These are phyloP conservation scores for Polygonum aviculare DNA, from an alignment of 148 eudicot species.

Conservation along the genomic window DNA sequence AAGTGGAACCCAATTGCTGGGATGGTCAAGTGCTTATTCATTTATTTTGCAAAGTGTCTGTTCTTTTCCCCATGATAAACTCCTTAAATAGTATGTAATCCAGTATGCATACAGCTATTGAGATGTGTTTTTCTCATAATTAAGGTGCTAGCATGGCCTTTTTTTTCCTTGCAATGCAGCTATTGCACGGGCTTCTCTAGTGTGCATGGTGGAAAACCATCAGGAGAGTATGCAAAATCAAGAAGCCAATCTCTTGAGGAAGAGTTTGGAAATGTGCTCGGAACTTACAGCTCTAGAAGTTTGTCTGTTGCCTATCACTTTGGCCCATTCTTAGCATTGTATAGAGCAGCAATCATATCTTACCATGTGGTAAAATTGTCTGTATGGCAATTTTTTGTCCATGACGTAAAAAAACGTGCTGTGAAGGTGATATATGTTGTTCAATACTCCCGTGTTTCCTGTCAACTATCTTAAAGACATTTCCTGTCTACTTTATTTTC, in stretches of 20 bases:
- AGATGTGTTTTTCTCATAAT: not conserved
- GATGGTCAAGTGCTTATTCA: not conserved
- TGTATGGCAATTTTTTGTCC: slow-evolving; percentile 68
- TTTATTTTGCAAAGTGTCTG: not conserved
- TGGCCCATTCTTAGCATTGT: slow-evolving; percentile 93
- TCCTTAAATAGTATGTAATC: not conserved
- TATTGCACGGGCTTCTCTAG: slow-evolving; percentile 64
- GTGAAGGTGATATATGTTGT: slow-evolving; percentile 42
- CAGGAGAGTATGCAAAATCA: slow-evolving; percentile 82
- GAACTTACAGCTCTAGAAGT: slow-evolving; percentile 62
- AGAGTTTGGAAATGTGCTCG: slow-evolving; percentile 74
- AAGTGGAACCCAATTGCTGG: not conserved
- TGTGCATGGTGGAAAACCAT: slow-evolving; percentile 86
- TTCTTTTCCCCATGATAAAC: not conserved
- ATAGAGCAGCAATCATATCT: slow-evolving; percentile 86
- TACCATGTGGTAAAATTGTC: slow-evolving; percentile 75
- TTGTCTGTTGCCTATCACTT: slow-evolving; percentile 58
- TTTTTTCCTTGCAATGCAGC: slow-evolving; percentile 29
- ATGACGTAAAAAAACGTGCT: slow-evolving; percentile 63
- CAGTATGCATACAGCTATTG: not conserved
- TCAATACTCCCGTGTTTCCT: not conserved
- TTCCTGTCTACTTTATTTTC: slow-evolving; percentile 66
- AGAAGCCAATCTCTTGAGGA: slow-evolving; percentile 86
- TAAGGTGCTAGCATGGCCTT: slow-evolving; percentile 8
- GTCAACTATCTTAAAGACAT: not conserved